These are phyloP conservation scores for Dryadomyces sulphureus DNA, from an alignment of 2,329 filamentous ascomycete species.

Conservation along the genomic window DNA sequence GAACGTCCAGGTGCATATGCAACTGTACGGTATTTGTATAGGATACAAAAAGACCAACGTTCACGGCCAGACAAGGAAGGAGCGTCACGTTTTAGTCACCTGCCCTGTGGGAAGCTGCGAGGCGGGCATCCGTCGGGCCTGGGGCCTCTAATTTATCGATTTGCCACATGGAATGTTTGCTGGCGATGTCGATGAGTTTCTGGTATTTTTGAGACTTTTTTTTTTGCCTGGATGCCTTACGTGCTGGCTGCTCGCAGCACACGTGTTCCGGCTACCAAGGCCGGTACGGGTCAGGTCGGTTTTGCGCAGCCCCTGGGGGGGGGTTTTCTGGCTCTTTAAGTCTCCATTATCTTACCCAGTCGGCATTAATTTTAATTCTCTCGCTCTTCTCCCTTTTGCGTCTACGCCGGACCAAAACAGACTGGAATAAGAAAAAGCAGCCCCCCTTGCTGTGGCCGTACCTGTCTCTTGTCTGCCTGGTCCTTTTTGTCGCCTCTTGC, in stretches of 20 bases:
- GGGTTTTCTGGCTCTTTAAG: neutral
- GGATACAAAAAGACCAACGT: no score
- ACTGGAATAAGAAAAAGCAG: neutral
- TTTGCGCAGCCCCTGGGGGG: neutral
- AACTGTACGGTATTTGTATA: no score
- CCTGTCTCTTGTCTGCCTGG: neutral
- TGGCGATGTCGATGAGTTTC: neutral
- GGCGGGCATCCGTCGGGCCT: neutral
- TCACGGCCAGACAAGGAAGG: no score
- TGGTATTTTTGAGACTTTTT: neutral
- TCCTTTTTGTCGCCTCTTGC: neutral
- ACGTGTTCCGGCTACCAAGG: no score
- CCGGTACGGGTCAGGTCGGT: no score
- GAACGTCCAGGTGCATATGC: no score
- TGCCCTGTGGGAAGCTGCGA: neutral
- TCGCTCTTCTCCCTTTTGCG: neutral
- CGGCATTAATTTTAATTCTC: neutral
- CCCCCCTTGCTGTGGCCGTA: neutral
- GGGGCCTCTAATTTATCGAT: neutral
- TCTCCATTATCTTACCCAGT: neutral
- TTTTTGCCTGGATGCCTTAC: no score
- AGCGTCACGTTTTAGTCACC: neutral
- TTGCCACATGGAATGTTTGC: neutral
- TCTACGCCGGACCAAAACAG: neutral
- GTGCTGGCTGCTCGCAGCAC: neutral